A percentile compares a stretch with the other conserved stretches of the same genome.
phyloP scores from a whole-genome alignment of 225 moss, liverwort and hornwort species.

The Straminergon stramineum region DNA sequence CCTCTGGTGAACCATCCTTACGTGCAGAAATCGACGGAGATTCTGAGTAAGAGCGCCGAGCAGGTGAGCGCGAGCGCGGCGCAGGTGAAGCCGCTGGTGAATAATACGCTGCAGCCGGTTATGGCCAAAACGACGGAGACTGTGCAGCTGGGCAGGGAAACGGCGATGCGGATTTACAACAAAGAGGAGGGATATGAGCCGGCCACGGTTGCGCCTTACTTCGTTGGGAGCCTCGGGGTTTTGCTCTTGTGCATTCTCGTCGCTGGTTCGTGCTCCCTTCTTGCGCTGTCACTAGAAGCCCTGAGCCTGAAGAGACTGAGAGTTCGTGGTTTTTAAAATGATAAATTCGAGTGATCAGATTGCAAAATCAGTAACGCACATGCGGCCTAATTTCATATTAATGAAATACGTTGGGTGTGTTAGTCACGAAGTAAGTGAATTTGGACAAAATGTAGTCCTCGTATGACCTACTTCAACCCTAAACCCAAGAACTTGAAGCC shows the following conservation, averaged over 20 bases:
- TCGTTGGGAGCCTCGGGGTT: slow-evolving; percentile 29
- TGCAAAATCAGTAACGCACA: not conserved
- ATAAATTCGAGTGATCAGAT: not conserved
- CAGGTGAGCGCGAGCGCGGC: slow-evolving; percentile 13
- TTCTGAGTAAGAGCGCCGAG: slow-evolving; percentile 22
- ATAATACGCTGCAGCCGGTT: slow-evolving; percentile 20
- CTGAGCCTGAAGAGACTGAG: not conserved
- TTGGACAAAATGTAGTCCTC: not conserved
- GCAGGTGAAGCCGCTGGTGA: slow-evolving; percentile 13
- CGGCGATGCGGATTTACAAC: slow-evolving; percentile 31
- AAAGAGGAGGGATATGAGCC: slow-evolving; percentile 34
- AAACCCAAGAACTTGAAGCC: not conserved
- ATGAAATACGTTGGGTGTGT: not conserved
- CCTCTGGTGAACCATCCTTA: slow-evolving; percentile 32
- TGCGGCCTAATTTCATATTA: not conserved
- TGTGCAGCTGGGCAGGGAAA: slow-evolving; percentile 16
- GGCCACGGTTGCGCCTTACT: slow-evolving; percentile 18
- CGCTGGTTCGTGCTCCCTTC: slow-evolving; percentile 8
- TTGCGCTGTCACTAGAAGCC: not conserved
- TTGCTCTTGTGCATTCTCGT: slow-evolving; percentile 29
- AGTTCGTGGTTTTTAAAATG: not conserved
- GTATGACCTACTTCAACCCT: not conserved
- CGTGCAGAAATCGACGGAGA: slow-evolving; percentile 30
- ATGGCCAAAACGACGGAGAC: slow-evolving; percentile 17
- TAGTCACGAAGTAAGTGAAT: not conserved